Percentiles rank a stretch among this genome's conserved stretches.
phyloP scores from a whole-genome alignment of 1,284 basidiomycete genomes.

The Fomes fomentarius region DNA sequence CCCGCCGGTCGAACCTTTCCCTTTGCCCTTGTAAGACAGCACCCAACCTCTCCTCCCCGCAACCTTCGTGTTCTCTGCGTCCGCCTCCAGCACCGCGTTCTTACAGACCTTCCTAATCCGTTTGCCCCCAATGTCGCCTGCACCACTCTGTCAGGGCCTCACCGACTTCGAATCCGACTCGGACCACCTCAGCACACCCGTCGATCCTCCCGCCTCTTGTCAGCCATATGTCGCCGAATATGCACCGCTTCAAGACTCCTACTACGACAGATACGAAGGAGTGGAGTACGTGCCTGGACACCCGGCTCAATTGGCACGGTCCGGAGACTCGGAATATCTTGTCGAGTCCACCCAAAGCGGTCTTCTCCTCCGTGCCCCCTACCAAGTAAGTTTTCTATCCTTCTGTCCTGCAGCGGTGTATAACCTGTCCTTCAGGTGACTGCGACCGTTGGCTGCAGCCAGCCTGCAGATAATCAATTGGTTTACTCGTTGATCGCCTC shows the following conservation, averaged over 20 bases:
- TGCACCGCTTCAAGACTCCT: constrained; percentile 16
- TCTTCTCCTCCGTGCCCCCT: constrained; percentile 5
- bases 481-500: constrained; percentile 2
- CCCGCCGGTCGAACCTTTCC: constrained; percentile 12
- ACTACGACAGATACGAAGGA: constrained; percentile 8
- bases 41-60: neutral
- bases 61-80: neutral
- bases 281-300: constrained; percentile 13
- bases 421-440: neutral
- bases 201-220: constrained; percentile 18
- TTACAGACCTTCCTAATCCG: constrained; percentile 27
- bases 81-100: constrained; percentile 12
- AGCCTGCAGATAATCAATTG: neutral
- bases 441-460: neutral
- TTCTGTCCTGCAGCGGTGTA: neutral
- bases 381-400: constrained; percentile 8
- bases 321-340: constrained; percentile 10
- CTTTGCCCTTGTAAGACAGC: constrained; percentile 12
- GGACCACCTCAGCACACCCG: constrained; percentile 26
- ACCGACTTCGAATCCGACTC: constrained; percentile 28
- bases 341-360: neutral
- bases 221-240: constrained; percentile 21
- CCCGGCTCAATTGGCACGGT: constrained; percentile 6
- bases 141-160: constrained; percentile 22
- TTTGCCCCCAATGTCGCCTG: constrained; percentile 18